Evolutionary conservation across 371 early-diverging fungal species (phyloP), one percentile per base, ranked within the genome.

Genomic region (Haplosporangium sp.): DNA sequence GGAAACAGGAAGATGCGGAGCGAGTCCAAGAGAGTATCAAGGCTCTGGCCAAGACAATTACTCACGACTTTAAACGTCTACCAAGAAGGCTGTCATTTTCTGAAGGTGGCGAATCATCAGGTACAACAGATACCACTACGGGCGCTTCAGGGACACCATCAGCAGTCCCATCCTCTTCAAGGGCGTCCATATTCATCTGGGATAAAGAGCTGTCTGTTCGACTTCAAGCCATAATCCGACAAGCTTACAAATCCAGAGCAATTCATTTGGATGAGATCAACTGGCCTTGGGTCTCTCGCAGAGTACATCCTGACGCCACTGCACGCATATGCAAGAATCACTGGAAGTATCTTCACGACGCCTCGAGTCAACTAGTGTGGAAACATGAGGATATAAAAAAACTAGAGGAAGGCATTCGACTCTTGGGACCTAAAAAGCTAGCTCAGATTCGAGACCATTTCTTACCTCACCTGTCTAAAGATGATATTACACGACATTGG

Each of bases 391-490:
- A 73, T 19, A 59, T 73, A 39, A 56, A 50, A 35, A 70, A 55
- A 42, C 48, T 78, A 37, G 71, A 78, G 57, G 79, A 78, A 58
- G 79, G 74, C 3, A 45, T 78, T 15, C 73, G 79, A n/a, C 17
- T 78, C 8, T 15, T 78, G 27, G 74, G 79, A 15, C 67, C 79
- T 17, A 69, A 67, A 42, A 63, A 50, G 20, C 5, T 78, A 61
- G 47, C 67, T 0, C 52, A 52, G 27, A 50, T 78, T 8, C 59
- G 74, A n/a, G 74, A 70, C 13, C 71, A 73, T 20, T 73, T 73
- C 58, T 40, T 78, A 38, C 74, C 79, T 3, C 50, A 67, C 7
- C 69, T 67, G 79, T 64, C 71, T 59, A 78, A 78, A 55, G 71
- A 71, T 40, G 71, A 78, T 34, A 56, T 73, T 39, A 69, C 40